These are phyloP conservation scores for Camelina laxa DNA, from an alignment of 345 rosid genomes.

Conservation along the genomic window DNA sequence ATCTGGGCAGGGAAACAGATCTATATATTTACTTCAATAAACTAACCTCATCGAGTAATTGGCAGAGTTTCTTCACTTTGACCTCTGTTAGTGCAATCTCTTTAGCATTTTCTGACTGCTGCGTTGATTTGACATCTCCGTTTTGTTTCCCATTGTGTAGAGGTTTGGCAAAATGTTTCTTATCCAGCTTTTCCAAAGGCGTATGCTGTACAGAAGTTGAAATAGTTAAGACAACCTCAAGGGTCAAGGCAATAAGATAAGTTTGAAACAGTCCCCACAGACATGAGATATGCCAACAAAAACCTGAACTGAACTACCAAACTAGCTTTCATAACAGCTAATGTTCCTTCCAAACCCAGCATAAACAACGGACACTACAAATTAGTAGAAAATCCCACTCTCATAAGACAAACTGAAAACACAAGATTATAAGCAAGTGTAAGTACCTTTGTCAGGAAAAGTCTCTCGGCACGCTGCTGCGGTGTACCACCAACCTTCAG, in stretches of 20 bases:
- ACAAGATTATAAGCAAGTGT: conserved; percentile 1
- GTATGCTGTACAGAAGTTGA: conserved; percentile 61
- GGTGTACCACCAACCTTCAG: conserved; percentile 90
- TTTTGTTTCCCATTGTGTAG: conserved; percentile 58
- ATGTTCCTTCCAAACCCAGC: background rate
- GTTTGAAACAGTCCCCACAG: conserved; percentile 8
- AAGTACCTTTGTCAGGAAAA: conserved; percentile 85
- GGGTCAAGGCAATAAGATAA: conserved; percentile 8
- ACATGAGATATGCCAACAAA: background rate
- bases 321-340: conserved; percentile 7
- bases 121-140: conserved; percentile 52
- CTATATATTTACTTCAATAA: background rate
- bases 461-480: conserved; percentile 94
- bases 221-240: conserved; percentile 13
- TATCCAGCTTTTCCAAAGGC: conserved; percentile 81
- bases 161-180: conserved; percentile 86
- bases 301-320: conserved; percentile 19
- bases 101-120: conserved; percentile 57
- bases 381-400: conserved; percentile 2
- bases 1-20: background rate
- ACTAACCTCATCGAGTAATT: conserved; percentile 76
- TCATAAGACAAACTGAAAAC: conserved; percentile 17
- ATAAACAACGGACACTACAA: background rate
- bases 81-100: conserved; percentile 78
- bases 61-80: conserved; percentile 72